Evolutionary conservation across 495 filamentous ascomycete species (phyloP), one percentile per base, ranked within the genome.

Genomic region (Penicillium steckii): DNA sequence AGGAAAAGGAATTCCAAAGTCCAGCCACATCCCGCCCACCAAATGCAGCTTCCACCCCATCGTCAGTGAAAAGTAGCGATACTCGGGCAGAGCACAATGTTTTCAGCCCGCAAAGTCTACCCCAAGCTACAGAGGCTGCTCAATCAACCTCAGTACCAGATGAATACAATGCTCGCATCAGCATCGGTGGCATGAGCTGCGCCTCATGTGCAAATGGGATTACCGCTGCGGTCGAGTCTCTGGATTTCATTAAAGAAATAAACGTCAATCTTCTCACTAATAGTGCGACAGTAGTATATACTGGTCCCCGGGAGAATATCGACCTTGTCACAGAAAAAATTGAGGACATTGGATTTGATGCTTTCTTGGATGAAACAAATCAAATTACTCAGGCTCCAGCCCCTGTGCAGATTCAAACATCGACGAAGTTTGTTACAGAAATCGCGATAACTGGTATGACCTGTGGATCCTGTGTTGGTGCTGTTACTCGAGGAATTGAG

Each of bases 361-460:
- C 77, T 23, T 68, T 65, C 17, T 48, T 82, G 3, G 77, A 80
- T 42, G 64, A 76, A 32, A 62, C 79, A 2, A 63, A 63, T 13
- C 56, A 59, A 18, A 22, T 75, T 8, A 24, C 27, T 8, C 43
- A 40, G 3, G 15, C 48, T 83, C 19, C 60, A 15, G 29, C 25
- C 7, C 26, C 44, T 23, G 54, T 32, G 13, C 41, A 50, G 24
- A 8, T 15, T 5, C 43, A 48, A 26, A 15, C 15, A 3, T 12
- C 44, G 1, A 42, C 41, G 13, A 22, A 22, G 0, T 74, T 79
- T 70, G 68, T 73, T 40, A 88, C 80, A 3, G 82, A 84, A 2
- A 75, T 90, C 52, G 81, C 86, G 5, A 85, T 96, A 46, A 83
- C 79, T 21, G 90, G 90, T 12, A 94, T 96, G 89, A 94, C 87